A percentile compares a stretch with the other conserved stretches of the same genome.
phyloP scores from a whole-genome alignment of 1,284 basidiomycete species.

The Papiliotrema laurentii region DNA sequence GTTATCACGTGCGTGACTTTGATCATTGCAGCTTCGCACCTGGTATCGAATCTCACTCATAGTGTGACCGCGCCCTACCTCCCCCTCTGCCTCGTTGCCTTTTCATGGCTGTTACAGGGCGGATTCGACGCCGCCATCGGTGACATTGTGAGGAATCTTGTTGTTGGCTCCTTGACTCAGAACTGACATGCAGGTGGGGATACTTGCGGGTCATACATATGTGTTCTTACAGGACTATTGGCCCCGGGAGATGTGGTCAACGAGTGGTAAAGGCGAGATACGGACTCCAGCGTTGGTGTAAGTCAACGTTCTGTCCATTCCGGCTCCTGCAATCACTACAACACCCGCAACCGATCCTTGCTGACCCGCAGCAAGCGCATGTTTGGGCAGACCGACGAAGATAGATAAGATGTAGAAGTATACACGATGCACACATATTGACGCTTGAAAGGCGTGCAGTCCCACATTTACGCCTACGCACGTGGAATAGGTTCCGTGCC shows the following conservation, averaged over 20 bases:
- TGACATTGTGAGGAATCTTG: constrained; percentile 61
- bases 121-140: constrained; percentile 78
- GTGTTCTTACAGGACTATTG: constrained; percentile 95
- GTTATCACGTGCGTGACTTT: constrained; percentile 60
- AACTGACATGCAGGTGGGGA: constrained; percentile 55
- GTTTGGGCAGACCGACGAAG: constrained; percentile 15
- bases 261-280: constrained; percentile 52
- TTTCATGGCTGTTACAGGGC: constrained; percentile 83
- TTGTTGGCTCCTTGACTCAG: neutral
- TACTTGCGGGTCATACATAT: constrained; percentile 81
- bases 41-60: constrained; percentile 5
- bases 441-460: no score
- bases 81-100: constrained; percentile 79
- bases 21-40: neutral
- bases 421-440: no score
- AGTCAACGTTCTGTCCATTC: no score
- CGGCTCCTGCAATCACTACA: no score
- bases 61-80: constrained; percentile 90
- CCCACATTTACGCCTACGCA: no score
- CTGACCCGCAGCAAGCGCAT: constrained; percentile 12
- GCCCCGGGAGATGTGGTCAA: constrained; percentile 73
- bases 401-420: constrained; percentile 4
- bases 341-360: neutral
- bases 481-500: no score
- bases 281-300: constrained; percentile 74